Base-by-base conservation (phyloP, 2,329 filamentous ascomycete species). In the Ilyonectria robusta region DNA sequence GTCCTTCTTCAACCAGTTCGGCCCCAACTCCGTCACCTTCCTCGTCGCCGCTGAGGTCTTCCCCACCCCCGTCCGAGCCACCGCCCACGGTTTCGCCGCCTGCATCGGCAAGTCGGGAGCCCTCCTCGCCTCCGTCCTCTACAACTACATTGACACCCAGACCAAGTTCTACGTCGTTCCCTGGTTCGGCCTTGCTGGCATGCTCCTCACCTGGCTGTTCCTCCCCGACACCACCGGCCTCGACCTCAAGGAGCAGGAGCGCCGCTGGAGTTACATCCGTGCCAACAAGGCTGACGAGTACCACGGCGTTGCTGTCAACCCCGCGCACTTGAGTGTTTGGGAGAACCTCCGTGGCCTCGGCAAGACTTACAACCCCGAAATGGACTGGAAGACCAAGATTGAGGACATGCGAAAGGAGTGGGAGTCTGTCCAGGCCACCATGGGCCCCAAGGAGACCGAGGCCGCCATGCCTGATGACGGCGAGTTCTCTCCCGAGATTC, bases 1-100 rank as follows among this genome's bases (percentile, higher is more conserved):
- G 8, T 97, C 94, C 26, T 98, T 98, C 87, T 98, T 98, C 91
- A 98, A 98, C 88, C 95, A 98, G 81, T 98, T 98, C 78, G 95
- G 95, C 13, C 95, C 95, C 82, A 98, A 98, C 88, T 92, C 91
- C 53, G 94, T 98, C 76, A 97, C 95, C 69, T 98, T 98, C 92
- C 89, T 98, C 73, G 93, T 97, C 40, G 95, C 95, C 48, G 95
- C 94, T 48, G 95, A 98, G 81, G 94, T 97, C n/a, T 98, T 94
- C 87, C 95, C 95, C 10, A 97, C 95, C 0, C 93, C 95, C 10
- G 91, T 98, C 74, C 94, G 95, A 76, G 95, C 95, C 72, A 94
- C 94, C 19, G 95, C 95, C 58, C 95, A 98, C 86, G 95, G 95
- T 64, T 94, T 98, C 83, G 94, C 93, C n/a, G 95, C 95, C 70